Evolutionary conservation across 768 basidiomycete species (phyloP).

Genomic region (Phylloporus sp.): DNA sequence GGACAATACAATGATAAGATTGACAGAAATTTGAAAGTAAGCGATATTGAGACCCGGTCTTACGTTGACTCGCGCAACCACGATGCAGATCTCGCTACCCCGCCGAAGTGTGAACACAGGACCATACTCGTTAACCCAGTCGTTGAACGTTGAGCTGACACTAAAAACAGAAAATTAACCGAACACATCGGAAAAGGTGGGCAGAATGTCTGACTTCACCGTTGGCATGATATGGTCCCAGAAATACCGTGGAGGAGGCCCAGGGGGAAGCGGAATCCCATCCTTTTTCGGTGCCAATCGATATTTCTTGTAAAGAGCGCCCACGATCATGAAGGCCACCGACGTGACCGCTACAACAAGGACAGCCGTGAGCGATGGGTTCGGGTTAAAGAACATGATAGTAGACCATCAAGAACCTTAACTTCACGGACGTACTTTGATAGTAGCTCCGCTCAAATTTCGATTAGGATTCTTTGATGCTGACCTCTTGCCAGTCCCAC

Average conservation of each 20-base stretch:
- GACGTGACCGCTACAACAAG: neutral
- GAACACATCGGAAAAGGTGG: neutral
- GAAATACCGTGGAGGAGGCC: neutral
- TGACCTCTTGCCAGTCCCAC: too few species aligned
- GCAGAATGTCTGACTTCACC: neutral
- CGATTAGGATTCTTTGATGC: too few species aligned
- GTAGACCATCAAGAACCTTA: too few species aligned
- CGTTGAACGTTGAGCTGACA: constrained; percentile 35
- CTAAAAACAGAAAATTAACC: constrained; percentile 3
- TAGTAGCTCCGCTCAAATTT: too few species aligned
- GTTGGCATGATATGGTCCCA: neutral
- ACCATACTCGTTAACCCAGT: constrained; percentile 55
- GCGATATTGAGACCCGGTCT: neutral
- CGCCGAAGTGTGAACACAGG: constrained; percentile 53
- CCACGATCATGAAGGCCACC: neutral
- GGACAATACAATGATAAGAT: too few species aligned
- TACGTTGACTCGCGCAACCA: constrained; percentile 21
- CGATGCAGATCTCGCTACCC: constrained; percentile 32
- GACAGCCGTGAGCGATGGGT: neutral
- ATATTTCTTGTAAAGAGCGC: neutral
- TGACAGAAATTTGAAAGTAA: too few species aligned
- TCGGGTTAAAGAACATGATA: neutral
- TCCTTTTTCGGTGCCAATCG: neutral
- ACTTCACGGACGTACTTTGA: too few species aligned
- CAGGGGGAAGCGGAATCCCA: neutral